Conservation (phyloP, 306 rosid genomes). For the Lathyrus sativus region DNA sequence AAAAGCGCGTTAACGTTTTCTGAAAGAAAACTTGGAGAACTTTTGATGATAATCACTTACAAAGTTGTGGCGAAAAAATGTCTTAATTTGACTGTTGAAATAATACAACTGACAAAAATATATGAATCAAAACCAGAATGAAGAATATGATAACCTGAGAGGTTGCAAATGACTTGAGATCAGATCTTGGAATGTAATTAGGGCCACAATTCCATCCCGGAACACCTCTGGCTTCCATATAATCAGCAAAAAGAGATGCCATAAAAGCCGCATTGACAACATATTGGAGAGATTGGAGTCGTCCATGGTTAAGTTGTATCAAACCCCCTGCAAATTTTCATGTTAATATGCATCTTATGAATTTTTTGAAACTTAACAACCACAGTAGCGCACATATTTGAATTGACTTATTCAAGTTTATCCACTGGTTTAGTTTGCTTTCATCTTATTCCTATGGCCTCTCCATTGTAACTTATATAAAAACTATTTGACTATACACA, state of each 20-base stretch:
- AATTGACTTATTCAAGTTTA: too few species aligned
- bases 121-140: background rate
- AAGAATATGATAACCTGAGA: slow-evolving; percentile 54
- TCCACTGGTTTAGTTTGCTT: too few species aligned
- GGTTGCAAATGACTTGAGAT: slow-evolving; percentile 55
- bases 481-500: too few species aligned
- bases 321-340: slow-evolving; percentile 55
- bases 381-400: background rate
- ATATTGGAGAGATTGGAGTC: slow-evolving; percentile 57
- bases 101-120: background rate
- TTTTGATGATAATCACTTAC: background rate
- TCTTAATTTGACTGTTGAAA: background rate
- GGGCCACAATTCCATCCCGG: slow-evolving; percentile 65
- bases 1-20: background rate
- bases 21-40: too few species aligned
- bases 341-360: slow-evolving; percentile 8
- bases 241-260: slow-evolving; percentile 63
- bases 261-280: slow-evolving; percentile 69
- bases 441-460: too few species aligned
- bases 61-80: background rate
- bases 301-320: slow-evolving; percentile 55
- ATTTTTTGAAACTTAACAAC: background rate
- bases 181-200: slow-evolving; percentile 29
- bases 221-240: slow-evolving; percentile 47
- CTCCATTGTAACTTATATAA: too few species aligned